These are phyloP conservation scores for Aaosphaeria arxii DNA, from an alignment of 2,329 filamentous ascomycete species.

Conservation along the genomic window DNA sequence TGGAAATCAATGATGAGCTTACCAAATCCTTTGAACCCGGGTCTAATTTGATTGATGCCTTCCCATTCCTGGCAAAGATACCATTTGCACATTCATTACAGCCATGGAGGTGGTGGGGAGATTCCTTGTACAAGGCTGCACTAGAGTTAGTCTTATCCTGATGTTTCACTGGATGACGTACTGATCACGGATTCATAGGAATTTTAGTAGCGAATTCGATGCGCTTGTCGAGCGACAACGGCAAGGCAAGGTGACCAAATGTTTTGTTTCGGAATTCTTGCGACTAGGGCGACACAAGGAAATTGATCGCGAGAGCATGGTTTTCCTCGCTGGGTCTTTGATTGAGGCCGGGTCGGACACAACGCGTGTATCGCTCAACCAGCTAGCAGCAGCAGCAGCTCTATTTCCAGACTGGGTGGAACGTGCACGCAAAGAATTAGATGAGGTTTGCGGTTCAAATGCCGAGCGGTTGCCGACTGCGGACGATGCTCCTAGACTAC, in stretches of 20 bases:
- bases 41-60: constrained; percentile 29
- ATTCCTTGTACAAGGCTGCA: too few relatives aligned
- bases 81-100: constrained; percentile 7
- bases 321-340: constrained; percentile 27
- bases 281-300: constrained; percentile 41
- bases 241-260: constrained; percentile 8
- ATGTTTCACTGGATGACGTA: constrained; percentile 17
- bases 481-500: constrained; percentile 7
- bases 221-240: constrained; percentile 22
- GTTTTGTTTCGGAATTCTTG: constrained; percentile 40
- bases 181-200: constrained; percentile 14
- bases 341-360: constrained; percentile 27
- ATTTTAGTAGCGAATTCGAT: constrained; percentile 13
- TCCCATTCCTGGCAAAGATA: constrained; percentile 27
- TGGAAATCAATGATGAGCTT: constrained; percentile 14
- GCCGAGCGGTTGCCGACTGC: constrained; percentile 13
- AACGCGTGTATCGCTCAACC: constrained; percentile 12
- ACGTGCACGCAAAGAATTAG: constrained; percentile 13
- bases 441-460: constrained; percentile 1
- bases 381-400: constrained; percentile 19
- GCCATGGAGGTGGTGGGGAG: too few relatives aligned
- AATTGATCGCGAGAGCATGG: constrained; percentile 31
- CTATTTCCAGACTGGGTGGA: constrained; percentile 16
- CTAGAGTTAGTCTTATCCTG: too few relatives aligned
- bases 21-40: constrained; percentile 24